Evolutionary conservation across 2,329 filamentous ascomycete species (phyloP).

Genomic region (Ambrosiella cleistominuta): DNA sequence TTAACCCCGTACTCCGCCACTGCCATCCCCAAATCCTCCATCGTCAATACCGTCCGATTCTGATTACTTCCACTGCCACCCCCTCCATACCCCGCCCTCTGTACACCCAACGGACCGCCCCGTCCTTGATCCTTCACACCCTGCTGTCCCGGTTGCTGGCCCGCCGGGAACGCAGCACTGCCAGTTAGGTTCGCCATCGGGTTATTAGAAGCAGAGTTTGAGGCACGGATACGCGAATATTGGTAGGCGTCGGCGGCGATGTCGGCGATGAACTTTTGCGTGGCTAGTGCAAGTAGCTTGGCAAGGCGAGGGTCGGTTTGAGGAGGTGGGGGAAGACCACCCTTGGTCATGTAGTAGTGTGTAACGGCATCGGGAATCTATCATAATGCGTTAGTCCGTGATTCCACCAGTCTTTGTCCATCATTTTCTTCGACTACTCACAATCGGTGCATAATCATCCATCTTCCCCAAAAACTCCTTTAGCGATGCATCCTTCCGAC

Average conservation of each 20-base stretch:
- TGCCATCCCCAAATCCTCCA: conserved; percentile 97
- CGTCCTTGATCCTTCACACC: conserved; percentile 40
- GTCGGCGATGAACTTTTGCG: conserved; percentile 96
- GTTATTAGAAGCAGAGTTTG: conserved; percentile 78
- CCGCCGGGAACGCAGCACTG: conserved; percentile 49
- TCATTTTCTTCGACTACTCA: conserved; percentile 29
- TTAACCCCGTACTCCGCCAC: conserved; percentile 96
- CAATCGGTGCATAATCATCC: conserved; percentile 95
- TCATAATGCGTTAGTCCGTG: not conserved
- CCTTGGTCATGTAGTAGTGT: conserved; percentile 92
- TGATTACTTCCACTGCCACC: conserved; percentile 77
- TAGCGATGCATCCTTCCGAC: conserved; percentile 79
- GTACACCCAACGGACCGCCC: conserved; percentile 49
- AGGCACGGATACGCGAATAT: conserved; percentile 89
- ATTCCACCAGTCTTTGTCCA: not conserved
- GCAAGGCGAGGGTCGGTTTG: conserved; percentile 81
- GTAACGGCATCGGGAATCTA: conserved; percentile 96
- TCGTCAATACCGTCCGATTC: conserved; percentile 85
- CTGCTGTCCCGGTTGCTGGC: conserved; percentile 38
- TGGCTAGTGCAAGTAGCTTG: conserved; percentile 86
- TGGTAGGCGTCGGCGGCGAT: conserved; percentile 96
- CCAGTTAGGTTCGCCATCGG: conserved; percentile 75
- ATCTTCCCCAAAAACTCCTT: conserved; percentile 91
- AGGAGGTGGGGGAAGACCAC: conserved; percentile 80
- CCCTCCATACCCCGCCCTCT: conserved; percentile 66